A percentile compares a stretch with the other conserved stretches of the same genome.
These are phyloP conservation scores for Immersiporthe knoxdaviesiana DNA, from an alignment of 2,329 filamentous ascomycete genomes.

Conservation along the genomic window DNA sequence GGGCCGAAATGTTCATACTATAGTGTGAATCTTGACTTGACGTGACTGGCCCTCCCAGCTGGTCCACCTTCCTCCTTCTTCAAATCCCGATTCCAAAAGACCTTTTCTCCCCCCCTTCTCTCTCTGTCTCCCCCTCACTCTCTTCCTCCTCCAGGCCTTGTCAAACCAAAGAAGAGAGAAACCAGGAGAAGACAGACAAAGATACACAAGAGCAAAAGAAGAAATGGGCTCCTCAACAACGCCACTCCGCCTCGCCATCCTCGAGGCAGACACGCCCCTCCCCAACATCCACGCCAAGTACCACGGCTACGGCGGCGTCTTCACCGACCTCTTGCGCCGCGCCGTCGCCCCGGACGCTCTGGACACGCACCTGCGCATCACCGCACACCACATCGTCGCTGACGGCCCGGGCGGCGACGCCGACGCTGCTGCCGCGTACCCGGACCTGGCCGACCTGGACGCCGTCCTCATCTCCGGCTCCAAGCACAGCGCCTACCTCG, in stretches of 20 bases:
- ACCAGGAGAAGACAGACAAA: not conserved
- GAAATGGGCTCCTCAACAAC: constrained; percentile 34
- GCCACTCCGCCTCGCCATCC: constrained; percentile 75
- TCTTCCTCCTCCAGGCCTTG: not conserved
- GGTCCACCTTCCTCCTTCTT: not conserved
- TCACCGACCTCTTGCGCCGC: constrained; percentile 61
- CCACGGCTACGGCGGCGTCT: constrained; percentile 73
- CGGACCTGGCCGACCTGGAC: constrained; percentile 74
- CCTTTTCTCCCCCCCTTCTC: not conserved
- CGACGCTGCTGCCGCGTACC: constrained; percentile 56
- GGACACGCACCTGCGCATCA: constrained; percentile 57
- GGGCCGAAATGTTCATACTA: not conserved
- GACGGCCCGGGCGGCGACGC: constrained; percentile 51
- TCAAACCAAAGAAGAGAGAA: not conserved
- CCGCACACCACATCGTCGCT: constrained; percentile 75
- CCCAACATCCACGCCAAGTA: constrained; percentile 66
- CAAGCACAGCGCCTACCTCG: constrained; percentile 74
- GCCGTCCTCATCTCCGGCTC: constrained; percentile 80
- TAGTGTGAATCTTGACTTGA: not conserved
- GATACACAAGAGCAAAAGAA: not conserved
- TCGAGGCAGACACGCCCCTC: constrained; percentile 84
- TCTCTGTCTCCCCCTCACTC: not conserved
- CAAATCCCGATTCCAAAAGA: not conserved
- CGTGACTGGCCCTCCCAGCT: not conserved
- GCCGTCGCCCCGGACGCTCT: constrained; percentile 52